Percentiles rank a stretch among this genome's conserved stretches.
phyloP scores from a whole-genome alignment of 2,329 filamentous ascomycete species.

The Leptographium radiaticola region DNA sequence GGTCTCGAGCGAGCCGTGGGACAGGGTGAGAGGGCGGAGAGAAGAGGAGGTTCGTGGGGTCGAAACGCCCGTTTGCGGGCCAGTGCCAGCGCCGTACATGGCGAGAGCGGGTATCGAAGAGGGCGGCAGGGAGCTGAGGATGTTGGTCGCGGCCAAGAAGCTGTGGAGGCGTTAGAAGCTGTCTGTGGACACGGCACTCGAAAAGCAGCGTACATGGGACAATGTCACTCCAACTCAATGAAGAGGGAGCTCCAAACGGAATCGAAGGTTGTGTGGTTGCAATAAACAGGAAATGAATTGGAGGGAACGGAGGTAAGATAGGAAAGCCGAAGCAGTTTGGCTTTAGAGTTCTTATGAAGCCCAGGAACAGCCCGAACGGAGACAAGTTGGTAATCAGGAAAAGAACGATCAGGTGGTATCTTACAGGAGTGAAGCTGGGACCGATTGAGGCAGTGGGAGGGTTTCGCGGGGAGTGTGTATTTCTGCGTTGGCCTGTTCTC shows the following conservation, averaged over 20 bases:
- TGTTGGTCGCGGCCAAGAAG: not conserved
- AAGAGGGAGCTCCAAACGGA: conserved; percentile 12
- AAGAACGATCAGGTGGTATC: not conserved
- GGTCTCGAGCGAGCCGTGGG: conserved; percentile 90
- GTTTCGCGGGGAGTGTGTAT: not conserved
- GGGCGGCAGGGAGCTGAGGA: not conserved
- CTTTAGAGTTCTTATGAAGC: not conserved
- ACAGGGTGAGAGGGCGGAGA: conserved; percentile 77
- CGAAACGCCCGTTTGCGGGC: conserved; percentile 89
- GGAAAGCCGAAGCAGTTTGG: not conserved
- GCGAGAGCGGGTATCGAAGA: conserved; percentile 28
- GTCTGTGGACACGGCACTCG: not conserved
- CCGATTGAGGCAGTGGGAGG: not conserved
- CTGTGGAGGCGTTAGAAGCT: not conserved
- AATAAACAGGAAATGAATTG: not conserved
- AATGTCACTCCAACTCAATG: conserved; percentile 12
- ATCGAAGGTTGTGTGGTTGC: not conserved
- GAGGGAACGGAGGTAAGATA: not conserved
- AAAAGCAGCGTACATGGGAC: conserved; percentile 4
- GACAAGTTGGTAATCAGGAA: not conserved
- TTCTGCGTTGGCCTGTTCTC: not conserved
- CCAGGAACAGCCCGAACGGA: not conserved
- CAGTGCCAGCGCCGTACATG: conserved; percentile 79
- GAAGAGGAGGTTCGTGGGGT: conserved; percentile 91
- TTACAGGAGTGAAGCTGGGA: not conserved